Base-by-base conservation (phyloP, 768 basidiomycete genomes). In the Cyclocybe cylindracea region DNA sequence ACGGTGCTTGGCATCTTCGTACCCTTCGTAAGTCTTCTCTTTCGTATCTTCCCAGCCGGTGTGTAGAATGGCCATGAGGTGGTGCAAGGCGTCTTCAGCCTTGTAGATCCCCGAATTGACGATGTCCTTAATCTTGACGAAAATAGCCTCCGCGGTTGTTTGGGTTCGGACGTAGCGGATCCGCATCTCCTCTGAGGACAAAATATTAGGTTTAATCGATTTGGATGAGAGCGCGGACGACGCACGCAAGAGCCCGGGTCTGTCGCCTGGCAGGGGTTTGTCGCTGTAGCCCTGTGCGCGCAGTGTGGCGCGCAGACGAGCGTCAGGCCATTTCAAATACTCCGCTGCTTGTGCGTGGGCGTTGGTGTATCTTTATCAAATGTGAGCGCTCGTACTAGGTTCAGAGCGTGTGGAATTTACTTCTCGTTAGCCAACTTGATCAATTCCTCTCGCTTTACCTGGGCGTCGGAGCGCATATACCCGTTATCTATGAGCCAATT, bases 251-350 rank as follows among this genome's bases (percentile, higher is more conserved):
- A 97, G 80, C n/a, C 86, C 86, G 0, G 90, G 83, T 34, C 94
- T 83, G 3, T 62, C 66, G 1, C 76, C 80, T 1, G 88, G 86
- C 38, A 91, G 74, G 44, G 76, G 73, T n/a, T 77, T 77, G 59
- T 95, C 92, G 55, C 78, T 73, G 29, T 96, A 62, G 44, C 87
- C 89, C 56, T 82, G 80, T 62, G 89, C 83, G 39, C 93, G 80
- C 14, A 98, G 79, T 70, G 91, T 97, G 1, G 89, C 93, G 41
- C 94, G 86, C 24, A 98, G 83, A 32, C 95, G 82, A 3, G 94
- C 91, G 62, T 98, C 95, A 10, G 92, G 91, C 96, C 96, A 98
- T 8, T 80, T 78, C 44, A 95, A 74, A 70, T 96, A 97, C 2
- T 83, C 72, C 2, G 85, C 76, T 1, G 78, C 77, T 34, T 73